Conservation (phyloP, 2,329 filamentous ascomycete genomes). For the Pleurostoma richardsiae region DNA sequence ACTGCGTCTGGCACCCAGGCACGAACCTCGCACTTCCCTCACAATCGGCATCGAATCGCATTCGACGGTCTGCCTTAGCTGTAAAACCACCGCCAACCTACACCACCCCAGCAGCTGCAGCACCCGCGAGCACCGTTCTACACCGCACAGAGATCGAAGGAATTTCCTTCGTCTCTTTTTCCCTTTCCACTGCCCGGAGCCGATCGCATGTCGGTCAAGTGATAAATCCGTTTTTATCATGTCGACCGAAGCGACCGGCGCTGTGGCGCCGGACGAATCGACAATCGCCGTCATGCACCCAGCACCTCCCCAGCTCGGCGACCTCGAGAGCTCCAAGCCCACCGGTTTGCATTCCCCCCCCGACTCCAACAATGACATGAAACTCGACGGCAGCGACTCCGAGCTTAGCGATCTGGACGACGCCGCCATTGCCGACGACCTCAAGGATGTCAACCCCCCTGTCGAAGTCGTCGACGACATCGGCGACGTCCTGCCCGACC, state of each 20-base stretch:
- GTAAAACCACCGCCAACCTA: neutral
- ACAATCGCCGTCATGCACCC: slow-evolving; percentile 17
- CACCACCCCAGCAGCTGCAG: neutral
- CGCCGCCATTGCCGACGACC: slow-evolving; percentile 28
- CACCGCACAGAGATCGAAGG: slow-evolving; percentile 1
- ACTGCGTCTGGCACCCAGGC: too few relatives aligned
- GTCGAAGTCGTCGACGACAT: slow-evolving; percentile 46
- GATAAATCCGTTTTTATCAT: slow-evolving; percentile 30
- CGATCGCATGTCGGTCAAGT: slow-evolving; percentile 36
- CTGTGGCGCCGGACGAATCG: slow-evolving; percentile 28
- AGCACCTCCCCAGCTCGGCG: slow-evolving; percentile 16
- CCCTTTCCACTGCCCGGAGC: slow-evolving; percentile 5
- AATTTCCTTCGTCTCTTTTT: slow-evolving; percentile 2
- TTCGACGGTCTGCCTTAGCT: neutral
- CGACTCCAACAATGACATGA: slow-evolving; percentile 54
- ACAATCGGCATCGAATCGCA: neutral
- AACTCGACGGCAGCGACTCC: slow-evolving; percentile 57
- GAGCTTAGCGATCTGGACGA: slow-evolving; percentile 63
- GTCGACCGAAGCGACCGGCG: slow-evolving; percentile 51
- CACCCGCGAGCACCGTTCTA: too few relatives aligned
- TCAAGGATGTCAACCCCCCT: slow-evolving; percentile 12
- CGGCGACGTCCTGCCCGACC: slow-evolving; percentile 75
- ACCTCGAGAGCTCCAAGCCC: slow-evolving; percentile 30
- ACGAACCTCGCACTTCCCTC: too few relatives aligned
- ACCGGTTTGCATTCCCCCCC: slow-evolving; percentile 57